Evolutionary conservation across 495 filamentous ascomycete genomes (phyloP).

Genomic region (Podospora fimiseda): DNA sequence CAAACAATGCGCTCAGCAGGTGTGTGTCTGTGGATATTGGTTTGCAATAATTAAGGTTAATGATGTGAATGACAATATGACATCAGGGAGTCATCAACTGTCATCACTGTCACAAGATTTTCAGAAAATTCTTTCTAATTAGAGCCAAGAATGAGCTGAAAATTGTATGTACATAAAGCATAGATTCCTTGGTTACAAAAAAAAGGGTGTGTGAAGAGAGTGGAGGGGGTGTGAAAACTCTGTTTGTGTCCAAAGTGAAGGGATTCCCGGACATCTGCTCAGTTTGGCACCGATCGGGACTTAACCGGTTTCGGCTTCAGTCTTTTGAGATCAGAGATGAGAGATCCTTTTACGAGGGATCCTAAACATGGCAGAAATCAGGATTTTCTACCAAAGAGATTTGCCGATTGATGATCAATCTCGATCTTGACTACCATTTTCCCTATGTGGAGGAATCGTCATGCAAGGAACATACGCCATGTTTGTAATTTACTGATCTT

Average conservation of each 20-base stretch:
- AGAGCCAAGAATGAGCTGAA: background rate
- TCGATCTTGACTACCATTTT: too few species aligned
- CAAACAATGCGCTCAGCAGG: background rate
- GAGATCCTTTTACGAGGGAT: too few species aligned
- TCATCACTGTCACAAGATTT: background rate
- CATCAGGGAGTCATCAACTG: background rate
- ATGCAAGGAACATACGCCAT: too few species aligned
- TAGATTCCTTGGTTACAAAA: too few species aligned
- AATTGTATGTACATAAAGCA: background rate
- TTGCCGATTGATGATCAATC: too few species aligned
- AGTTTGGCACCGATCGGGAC: background rate
- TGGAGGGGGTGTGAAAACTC: background rate
- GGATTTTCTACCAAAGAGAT: background rate
- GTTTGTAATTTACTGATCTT: too few species aligned
- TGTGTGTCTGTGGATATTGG: background rate
- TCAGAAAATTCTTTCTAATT: background rate
- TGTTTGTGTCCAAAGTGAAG: background rate
- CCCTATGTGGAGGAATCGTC: too few species aligned
- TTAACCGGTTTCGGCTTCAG: background rate
- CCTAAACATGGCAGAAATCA: background rate
- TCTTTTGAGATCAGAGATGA: background rate
- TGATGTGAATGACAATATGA: background rate
- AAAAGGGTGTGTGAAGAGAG: too few species aligned
- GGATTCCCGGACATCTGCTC: background rate
- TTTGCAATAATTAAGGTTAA: background rate